Evolutionary conservation across 345 rosid genomes (phyloP).

Genomic region (Eucalyptus sp.): DNA sequence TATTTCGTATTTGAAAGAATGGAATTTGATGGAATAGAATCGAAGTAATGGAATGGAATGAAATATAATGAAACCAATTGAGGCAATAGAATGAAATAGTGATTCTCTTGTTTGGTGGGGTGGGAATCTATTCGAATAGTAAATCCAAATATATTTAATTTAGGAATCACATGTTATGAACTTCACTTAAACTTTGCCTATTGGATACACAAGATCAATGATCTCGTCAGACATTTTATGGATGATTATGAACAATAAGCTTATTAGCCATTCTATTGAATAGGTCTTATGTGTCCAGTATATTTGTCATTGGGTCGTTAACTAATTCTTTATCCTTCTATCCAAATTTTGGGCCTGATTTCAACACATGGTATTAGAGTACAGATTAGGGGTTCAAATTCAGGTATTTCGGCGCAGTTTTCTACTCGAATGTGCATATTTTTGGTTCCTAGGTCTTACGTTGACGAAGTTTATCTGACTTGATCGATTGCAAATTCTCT

Average conservation of each 20-base stretch:
- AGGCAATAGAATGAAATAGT: not conserved
- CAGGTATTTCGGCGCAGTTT: not conserved
- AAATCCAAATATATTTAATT: not conserved
- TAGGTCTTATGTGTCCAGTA: not conserved
- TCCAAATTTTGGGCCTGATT: not conserved
- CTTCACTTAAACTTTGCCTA: not conserved
- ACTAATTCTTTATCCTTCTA: not conserved
- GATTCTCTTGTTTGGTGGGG: not conserved
- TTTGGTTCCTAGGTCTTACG: not conserved
- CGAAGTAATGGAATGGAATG: not conserved
- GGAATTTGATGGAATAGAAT: not conserved
- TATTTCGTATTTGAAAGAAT: not conserved
- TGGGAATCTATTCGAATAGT: not conserved
- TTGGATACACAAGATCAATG: not conserved
- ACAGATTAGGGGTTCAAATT: not conserved
- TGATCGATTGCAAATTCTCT: not conserved
- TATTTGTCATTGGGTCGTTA: not conserved
- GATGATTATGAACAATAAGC: not conserved
- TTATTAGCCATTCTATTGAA: not conserved
- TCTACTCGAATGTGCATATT: not conserved
- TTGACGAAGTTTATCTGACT: not conserved
- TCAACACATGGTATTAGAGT: not conserved
- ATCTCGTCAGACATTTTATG: not conserved
- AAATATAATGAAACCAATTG: not conserved
- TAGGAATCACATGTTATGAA: not conserved